phyloP scores from a whole-genome alignment of 495 filamentous ascomycete genomes.

The Penicillium daleae region DNA sequence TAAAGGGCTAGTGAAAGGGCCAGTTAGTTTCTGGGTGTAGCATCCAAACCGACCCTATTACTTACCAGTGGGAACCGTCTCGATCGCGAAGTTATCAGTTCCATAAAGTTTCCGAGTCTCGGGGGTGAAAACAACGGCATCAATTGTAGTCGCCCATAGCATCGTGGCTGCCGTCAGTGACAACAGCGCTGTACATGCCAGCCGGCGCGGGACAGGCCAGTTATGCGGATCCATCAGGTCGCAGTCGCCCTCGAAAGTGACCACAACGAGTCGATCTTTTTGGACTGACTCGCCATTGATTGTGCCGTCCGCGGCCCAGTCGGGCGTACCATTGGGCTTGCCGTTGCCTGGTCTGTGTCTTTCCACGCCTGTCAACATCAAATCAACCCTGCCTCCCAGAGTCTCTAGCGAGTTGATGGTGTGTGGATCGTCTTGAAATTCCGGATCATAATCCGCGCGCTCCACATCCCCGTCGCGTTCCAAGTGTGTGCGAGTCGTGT shows the following conservation, averaged over 20 bases:
- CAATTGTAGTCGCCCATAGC: slow-evolving; percentile 51
- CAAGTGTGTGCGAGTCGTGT: slow-evolving; percentile 17
- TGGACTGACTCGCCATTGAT: not conserved
- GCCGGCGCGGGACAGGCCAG: slow-evolving; percentile 46
- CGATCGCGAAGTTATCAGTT: slow-evolving; percentile 16
- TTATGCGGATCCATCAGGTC: slow-evolving; percentile 63
- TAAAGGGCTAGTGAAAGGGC: slow-evolving; percentile 38
- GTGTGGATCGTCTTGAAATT: slow-evolving; percentile 18
- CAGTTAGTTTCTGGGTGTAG: slow-evolving; percentile 25
- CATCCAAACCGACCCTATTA: slow-evolving; percentile 40
- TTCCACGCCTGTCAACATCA: slow-evolving; percentile 30
- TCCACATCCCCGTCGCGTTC: slow-evolving; percentile 20
- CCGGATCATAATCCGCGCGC: slow-evolving; percentile 6
- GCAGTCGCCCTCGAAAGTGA: slow-evolving; percentile 56
- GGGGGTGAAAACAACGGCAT: slow-evolving; percentile 36
- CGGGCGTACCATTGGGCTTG: not conserved
- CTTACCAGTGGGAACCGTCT: slow-evolving; percentile 25
- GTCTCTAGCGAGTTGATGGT: slow-evolving; percentile 29
- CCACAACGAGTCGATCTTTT: slow-evolving; percentile 54
- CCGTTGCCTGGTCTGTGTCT: slow-evolving; percentile 2
- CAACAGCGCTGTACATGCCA: slow-evolving; percentile 47
- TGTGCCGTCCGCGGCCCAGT: not conserved
- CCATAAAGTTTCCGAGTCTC: slow-evolving; percentile 9
- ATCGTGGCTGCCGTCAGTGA: slow-evolving; percentile 51
- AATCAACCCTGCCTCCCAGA: slow-evolving; percentile 19